Evolutionary conservation across 108 stramenopile species (phyloP).

Genomic region (Cylindrotheca fusiformis): DNA sequence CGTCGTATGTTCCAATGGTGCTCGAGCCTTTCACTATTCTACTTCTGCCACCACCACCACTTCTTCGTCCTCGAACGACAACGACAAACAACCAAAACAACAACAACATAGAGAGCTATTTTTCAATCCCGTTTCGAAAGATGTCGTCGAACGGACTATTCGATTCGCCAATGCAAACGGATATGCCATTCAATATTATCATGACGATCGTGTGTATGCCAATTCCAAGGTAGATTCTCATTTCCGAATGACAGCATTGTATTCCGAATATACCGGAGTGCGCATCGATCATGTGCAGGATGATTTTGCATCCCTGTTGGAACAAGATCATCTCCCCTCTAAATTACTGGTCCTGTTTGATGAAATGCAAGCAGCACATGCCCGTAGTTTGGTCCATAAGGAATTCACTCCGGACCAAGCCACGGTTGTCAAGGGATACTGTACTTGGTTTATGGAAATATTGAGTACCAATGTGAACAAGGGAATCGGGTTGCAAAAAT

Average conservation of each 20-base stretch:
- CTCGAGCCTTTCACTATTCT: constrained; percentile 31
- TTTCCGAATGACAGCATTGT: constrained; percentile 30
- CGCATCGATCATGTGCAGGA: constrained; percentile 30
- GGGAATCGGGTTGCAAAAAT: constrained; percentile 42
- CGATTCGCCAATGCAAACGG: constrained; percentile 39
- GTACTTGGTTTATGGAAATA: constrained; percentile 58
- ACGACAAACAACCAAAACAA: constrained; percentile 8
- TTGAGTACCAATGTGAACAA: constrained; percentile 48
- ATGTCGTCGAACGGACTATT: constrained; percentile 25
- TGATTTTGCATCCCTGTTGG: constrained; percentile 27
- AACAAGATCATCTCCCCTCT: constrained; percentile 32
- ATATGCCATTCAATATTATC: constrained; percentile 55
- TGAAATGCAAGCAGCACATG: not conserved
- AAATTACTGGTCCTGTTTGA: constrained; percentile 49
- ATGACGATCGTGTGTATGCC: constrained; percentile 53
- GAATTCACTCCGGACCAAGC: constrained; percentile 13
- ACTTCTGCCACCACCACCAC: not conserved
- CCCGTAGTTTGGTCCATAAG: constrained; percentile 1
- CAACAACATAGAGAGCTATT: constrained; percentile 24
- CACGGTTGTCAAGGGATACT: constrained; percentile 38
- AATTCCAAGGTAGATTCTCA: constrained; percentile 29
- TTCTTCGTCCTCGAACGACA: constrained; percentile 4
- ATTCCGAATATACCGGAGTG: constrained; percentile 48
- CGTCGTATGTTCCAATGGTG: constrained; percentile 58
- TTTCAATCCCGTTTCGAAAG: constrained; percentile 23